Evolutionary conservation across 345 rosid genomes (phyloP).

Genomic region (Eucalyptus sp.): DNA sequence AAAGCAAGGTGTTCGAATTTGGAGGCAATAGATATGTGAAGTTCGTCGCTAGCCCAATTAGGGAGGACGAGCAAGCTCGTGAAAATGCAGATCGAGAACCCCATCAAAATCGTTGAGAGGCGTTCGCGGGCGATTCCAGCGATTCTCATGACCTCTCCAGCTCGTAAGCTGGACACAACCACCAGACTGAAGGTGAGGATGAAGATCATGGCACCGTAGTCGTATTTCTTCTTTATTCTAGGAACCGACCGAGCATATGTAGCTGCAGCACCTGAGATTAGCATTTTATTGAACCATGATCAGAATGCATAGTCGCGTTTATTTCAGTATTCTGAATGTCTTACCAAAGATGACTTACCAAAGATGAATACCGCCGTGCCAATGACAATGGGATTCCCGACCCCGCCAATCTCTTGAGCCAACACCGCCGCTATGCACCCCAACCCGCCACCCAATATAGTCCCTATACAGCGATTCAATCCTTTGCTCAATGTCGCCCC

Average conservation of each 20-base stretch:
- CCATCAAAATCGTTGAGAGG: conserved; percentile 52
- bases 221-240: conserved; percentile 43
- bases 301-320: neutral
- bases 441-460: conserved; percentile 45
- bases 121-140: conserved; percentile 58
- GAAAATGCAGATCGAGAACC: conserved; percentile 50
- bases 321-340: neutral
- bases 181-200: conserved; percentile 77
- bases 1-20: conserved; percentile 43
- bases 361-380: conserved; percentile 31
- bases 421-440: conserved; percentile 43
- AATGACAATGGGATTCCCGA: conserved; percentile 26
- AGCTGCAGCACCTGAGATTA: conserved; percentile 43
- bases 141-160: conserved; percentile 26
- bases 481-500: conserved; percentile 80
- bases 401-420: conserved; percentile 29
- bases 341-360: conserved; percentile 55
- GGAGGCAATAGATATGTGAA: conserved; percentile 48
- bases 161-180: conserved; percentile 57
- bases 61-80: conserved; percentile 55
- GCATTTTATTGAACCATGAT: neutral
- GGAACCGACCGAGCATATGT: conserved; percentile 57
- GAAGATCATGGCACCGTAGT: conserved; percentile 68
- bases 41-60: conserved; percentile 86
- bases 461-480: conserved; percentile 53